Percentiles rank a stretch among this genome's conserved stretches.
These are phyloP conservation scores for Berberis thunbergii DNA, from an alignment of 164 flowering plant genomes.

Conservation along the genomic window DNA sequence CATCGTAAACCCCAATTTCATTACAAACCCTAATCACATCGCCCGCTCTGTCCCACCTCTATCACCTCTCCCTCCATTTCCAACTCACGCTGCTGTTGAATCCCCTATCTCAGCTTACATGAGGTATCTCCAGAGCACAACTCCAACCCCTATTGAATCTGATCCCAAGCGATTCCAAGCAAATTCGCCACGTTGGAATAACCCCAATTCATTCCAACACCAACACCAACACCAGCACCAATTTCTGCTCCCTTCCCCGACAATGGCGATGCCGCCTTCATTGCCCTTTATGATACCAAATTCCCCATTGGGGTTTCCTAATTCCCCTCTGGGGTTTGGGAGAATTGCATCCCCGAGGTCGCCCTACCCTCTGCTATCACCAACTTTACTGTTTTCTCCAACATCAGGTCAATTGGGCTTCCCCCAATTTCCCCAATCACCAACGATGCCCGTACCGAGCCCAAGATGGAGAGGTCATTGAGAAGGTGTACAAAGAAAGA, in stretches of 20 bases:
- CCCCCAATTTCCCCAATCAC: background rate
- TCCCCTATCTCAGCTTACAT: conserved; percentile 93
- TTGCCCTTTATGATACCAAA: background rate
- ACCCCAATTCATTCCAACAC: background rate
- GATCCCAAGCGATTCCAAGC: conserved; percentile 27
- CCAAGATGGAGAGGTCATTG: too few species aligned
- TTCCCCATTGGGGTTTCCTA: conserved; percentile 23
- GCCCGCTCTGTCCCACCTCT: conserved; percentile 20
- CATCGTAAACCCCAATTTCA: conserved; percentile 1
- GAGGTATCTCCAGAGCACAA: conserved; percentile 49
- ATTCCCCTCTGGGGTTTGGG: conserved; percentile 55
- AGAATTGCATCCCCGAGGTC: conserved; percentile 55
- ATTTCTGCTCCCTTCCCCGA: too few species aligned
- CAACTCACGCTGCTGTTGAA: conserved; percentile 73
- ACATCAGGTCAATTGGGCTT: conserved; percentile 39
- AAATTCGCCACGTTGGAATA: conserved; percentile 32
- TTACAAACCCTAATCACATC: background rate
- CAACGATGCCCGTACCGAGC: too few species aligned
- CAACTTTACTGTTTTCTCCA: conserved; percentile 3
- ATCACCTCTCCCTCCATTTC: conserved; percentile 88
- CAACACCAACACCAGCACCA: too few species aligned
- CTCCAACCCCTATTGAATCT: conserved; percentile 18
- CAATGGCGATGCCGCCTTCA: too few species aligned
- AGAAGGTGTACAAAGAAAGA: too few species aligned
- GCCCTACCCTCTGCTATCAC: conserved; percentile 38